Evolutionary conservation across 2,329 filamentous ascomycete species (phyloP), one percentile per base, ranked within the genome.

Genomic region (Aureobasidium lini): DNA sequence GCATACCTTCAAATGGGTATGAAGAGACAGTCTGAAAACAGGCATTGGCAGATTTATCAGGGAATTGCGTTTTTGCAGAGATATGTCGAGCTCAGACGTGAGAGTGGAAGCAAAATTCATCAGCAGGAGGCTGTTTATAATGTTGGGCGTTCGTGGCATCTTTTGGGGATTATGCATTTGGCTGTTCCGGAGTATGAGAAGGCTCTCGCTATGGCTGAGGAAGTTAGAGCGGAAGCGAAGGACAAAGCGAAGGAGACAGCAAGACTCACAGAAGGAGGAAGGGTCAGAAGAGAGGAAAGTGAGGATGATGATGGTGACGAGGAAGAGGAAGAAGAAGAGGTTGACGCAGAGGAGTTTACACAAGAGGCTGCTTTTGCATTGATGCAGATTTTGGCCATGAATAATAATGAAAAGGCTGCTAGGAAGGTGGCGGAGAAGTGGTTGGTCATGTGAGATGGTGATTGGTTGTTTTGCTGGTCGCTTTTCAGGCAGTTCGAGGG

Each of bases 1-100:
- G 86, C 87, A 32, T 97, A 96, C 71, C 83, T 96, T 40, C 90
- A 96, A 71, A 88, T 94, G 70, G 87, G 88, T 0, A 81, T 96
- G 68, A 96, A 97, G 72, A 83, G 93, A 2, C 90, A 95, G 71
- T 86, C 88, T 0, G 90, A 93, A 49, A 97, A 97, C 70, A 80
- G 94, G 1, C 93, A 97, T 69, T 93, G 89, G 68, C 83, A 91
- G 42, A 84, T 96, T 43, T 80, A 90, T 64, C 92, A 97, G 71
- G 94, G 91, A 0, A 81, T 96, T 53, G 79, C 86, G 0, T 96
- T 96, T 67, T 74, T 97, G 60, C 83, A 86, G 60, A 78, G 84
- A 37, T 95, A 95, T 73, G 86, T 88, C 64, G 78, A 84, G 2
- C 69, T 83, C 29, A 80, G 88, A 29, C 76, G 74, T 3, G 28